Evolutionary conservation across 2,329 filamentous ascomycete genomes (phyloP).

Genomic region (Epichloe typhina): DNA sequence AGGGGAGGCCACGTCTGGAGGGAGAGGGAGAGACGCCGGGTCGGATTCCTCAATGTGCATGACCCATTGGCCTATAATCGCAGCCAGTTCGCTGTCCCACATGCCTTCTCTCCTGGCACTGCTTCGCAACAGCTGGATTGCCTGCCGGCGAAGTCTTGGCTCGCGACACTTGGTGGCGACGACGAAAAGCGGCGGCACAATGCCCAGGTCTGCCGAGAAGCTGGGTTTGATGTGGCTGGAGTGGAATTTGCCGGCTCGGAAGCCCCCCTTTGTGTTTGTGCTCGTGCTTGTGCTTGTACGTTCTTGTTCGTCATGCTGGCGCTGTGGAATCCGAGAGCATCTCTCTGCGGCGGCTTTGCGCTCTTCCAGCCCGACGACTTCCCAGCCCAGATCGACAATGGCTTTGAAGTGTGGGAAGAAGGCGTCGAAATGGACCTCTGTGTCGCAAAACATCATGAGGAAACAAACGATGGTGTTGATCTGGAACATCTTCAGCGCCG

Average conservation of each 20-base stretch:
- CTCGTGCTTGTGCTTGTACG: neutral
- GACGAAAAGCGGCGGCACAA: constrained; percentile 51
- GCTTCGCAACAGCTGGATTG: constrained; percentile 46
- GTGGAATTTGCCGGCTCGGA: constrained; percentile 29
- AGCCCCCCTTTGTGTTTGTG: constrained; percentile 19
- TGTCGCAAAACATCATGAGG: constrained; percentile 46
- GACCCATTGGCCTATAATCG: constrained; percentile 42
- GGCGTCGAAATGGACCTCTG: constrained; percentile 44
- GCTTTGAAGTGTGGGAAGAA: constrained; percentile 37
- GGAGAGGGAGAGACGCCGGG: neutral
- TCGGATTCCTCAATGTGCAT: constrained; percentile 40
- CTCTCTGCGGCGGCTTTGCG: constrained; percentile 32
- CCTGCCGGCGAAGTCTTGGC: constrained; percentile 40
- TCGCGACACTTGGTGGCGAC: constrained; percentile 55
- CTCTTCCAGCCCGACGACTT: constrained; percentile 47
- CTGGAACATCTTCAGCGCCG: constrained; percentile 49
- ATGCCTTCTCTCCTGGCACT: constrained; percentile 52
- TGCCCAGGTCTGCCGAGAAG: constrained; percentile 51
- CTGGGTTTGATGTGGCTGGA: constrained; percentile 43
- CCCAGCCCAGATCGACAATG: constrained; percentile 44
- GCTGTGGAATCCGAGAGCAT: constrained; percentile 30
- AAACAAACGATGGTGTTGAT: constrained; percentile 45
- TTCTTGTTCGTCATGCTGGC: constrained; percentile 23
- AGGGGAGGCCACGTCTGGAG: too few species aligned
- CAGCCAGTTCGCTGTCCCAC: constrained; percentile 52